Percentiles rank a stretch among this genome's conserved stretches.
Evolutionary conservation across 202 grass and related monocot species (phyloP).

Genomic region (Saccharum hybrid): DNA sequence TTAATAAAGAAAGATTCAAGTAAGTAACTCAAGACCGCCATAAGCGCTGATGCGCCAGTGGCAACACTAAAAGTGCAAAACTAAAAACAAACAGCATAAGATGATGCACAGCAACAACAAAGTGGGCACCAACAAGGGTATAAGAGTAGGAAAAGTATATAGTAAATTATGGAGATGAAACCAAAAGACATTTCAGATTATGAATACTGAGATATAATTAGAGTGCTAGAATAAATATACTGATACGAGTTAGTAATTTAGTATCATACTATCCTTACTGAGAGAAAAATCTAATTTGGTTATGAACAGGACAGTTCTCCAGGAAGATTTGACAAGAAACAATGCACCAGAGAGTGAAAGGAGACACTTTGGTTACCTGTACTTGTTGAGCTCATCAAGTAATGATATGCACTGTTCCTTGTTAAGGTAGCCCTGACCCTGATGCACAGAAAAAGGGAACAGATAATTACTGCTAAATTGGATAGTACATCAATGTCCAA

Average conservation of each 20-base stretch:
- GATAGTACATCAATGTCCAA: slow-evolving; percentile 20
- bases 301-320: slow-evolving; percentile 1
- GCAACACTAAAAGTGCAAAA: background rate
- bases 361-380: slow-evolving; percentile 58
- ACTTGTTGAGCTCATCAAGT: slow-evolving; percentile 91
- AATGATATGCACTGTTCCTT: slow-evolving; percentile 77
- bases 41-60: background rate
- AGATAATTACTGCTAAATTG: background rate
- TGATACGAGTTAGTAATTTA: background rate
- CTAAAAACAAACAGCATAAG: background rate
- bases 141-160: background rate
- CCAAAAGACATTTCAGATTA: background rate
- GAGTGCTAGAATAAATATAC: slow-evolving; percentile 19
- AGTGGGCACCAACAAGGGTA: background rate
- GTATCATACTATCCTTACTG: background rate
- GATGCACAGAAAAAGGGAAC: slow-evolving; percentile 46
- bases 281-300: background rate
- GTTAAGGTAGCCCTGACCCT: slow-evolving; percentile 75
- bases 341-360: slow-evolving; percentile 14
- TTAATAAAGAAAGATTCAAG: background rate
- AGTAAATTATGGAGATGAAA: slow-evolving; percentile 13
- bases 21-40: background rate
- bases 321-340: slow-evolving; percentile 16
- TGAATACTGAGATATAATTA: background rate
- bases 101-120: slow-evolving; percentile 12